phyloP scores from a whole-genome alignment of 1,139 yeast genomes.

The Pichia sp. region DNA sequence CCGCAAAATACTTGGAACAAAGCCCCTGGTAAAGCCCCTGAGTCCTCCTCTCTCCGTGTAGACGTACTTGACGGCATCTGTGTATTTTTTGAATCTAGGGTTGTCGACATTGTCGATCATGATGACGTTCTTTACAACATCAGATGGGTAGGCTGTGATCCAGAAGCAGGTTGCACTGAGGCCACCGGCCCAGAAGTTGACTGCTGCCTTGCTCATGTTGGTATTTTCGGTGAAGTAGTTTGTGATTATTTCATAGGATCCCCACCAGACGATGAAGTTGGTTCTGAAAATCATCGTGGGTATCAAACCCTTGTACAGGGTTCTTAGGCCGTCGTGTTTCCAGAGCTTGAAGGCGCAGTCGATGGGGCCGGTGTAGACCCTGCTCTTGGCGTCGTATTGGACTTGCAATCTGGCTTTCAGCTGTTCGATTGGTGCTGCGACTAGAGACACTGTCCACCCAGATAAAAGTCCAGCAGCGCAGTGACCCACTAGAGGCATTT shows the following conservation, averaged over 20 bases:
- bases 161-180: slow-evolving; percentile 81
- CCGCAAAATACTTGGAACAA: slow-evolving; percentile 67
- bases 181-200: slow-evolving; percentile 92
- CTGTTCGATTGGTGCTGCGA: slow-evolving; percentile 91
- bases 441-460: slow-evolving; percentile 88
- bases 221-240: slow-evolving; percentile 64
- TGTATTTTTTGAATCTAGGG: slow-evolving; percentile 70
- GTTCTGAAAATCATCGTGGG: slow-evolving; percentile 86
- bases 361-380: slow-evolving; percentile 69
- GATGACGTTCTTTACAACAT: slow-evolving; percentile 82
- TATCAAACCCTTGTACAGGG: slow-evolving; percentile 74
- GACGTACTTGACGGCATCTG: slow-evolving; percentile 66
- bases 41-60: slow-evolving; percentile 56
- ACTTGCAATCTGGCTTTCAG: slow-evolving; percentile 86
- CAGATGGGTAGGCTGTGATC: slow-evolving; percentile 87
- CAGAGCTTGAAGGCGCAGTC: slow-evolving; percentile 59
- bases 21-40: slow-evolving; percentile 73
- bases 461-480: slow-evolving; percentile 75
- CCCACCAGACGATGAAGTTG: slow-evolving; percentile 92
- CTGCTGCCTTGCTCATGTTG: slow-evolving; percentile 56
- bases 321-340: slow-evolving; percentile 58
- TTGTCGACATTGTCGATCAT: slow-evolving; percentile 73
- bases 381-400: slow-evolving; percentile 77
- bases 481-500: slow-evolving; percentile 70
- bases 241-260: slow-evolving; percentile 78